Conservation (phyloP, 768 basidiomycete species). For the Steccherinum ochraceum region DNA sequence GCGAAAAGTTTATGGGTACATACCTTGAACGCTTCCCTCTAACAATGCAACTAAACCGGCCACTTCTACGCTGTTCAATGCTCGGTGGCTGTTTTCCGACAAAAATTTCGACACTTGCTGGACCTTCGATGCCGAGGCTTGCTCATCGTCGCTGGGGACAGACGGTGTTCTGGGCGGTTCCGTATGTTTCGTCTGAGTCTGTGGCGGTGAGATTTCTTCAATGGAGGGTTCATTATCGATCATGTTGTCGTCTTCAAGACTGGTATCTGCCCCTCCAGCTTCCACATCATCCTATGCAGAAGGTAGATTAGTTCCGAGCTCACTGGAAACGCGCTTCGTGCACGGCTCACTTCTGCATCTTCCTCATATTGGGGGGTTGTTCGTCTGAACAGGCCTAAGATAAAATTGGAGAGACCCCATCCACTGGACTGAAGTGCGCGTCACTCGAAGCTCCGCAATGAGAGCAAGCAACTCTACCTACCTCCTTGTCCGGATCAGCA, state of each 20-base stretch:
- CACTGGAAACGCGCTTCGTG: too few species aligned
- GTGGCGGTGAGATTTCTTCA: background rate
- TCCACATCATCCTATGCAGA: background rate
- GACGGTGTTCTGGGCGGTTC: background rate
- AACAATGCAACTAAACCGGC: constrained; percentile 52
- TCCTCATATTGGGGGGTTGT: background rate
- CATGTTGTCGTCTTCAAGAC: background rate
- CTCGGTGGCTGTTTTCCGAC: constrained; percentile 37
- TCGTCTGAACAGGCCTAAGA: background rate
- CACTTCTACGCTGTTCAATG: constrained; percentile 46
- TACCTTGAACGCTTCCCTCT: constrained; percentile 44
- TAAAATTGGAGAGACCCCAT: background rate
- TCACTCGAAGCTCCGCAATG: background rate
- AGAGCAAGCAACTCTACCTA: too few species aligned
- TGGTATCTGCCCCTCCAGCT: too few species aligned
- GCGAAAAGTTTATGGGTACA: constrained; percentile 4
- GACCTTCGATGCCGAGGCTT: constrained; percentile 33
- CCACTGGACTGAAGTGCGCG: background rate
- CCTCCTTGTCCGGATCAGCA: too few species aligned
- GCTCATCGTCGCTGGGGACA: background rate
- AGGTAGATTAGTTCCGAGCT: background rate
- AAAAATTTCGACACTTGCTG: constrained; percentile 45
- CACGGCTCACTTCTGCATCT: background rate
- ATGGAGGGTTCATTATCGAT: background rate
- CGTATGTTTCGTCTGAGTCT: background rate